Evolutionary conservation across 495 filamentous ascomycete genomes (phyloP), one percentile per base, ranked within the genome.

Genomic region (Penicillium desertorum): DNA sequence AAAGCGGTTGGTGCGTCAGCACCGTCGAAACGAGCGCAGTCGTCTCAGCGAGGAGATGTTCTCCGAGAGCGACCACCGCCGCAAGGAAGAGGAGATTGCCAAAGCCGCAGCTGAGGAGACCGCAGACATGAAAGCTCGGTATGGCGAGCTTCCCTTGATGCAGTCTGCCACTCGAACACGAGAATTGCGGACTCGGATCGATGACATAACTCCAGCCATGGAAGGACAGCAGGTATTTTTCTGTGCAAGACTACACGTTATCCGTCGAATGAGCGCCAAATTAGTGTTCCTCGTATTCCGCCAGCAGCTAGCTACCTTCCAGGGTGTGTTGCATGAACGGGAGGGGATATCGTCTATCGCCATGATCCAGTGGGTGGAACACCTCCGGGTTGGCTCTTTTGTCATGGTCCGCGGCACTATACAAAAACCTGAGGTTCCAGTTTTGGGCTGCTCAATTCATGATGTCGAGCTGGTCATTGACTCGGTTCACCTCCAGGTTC

Each of bases 261-360:
- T 90, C 3, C 83, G 93, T 53, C 87, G 88, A 51, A 87, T 96
- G 79, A 90, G 91, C 60, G 83, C 90, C 61, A 93, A 96, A 72
- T 85, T 98, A 71, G 88, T 85, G 57, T 96, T 96, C 72, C 76
- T 96, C 61, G 88, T 94, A 62, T 86, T 98, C 59, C 85, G 92
- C 46, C 88, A 96, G 76, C 86, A 89, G 67, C 79, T 86, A 34
- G 79, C 76, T 57, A 86, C 89, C 4, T 86, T 96, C 51, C 91
- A 96, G 74, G 92, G 86, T 57, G 80, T 89, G 42, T 70, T 86
- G 59, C 83, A 88, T 34, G 80, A 82, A 52, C 58, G 61, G 60
- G 45, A 81, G 71, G 71, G 83, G 66, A 65, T 79, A 59, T 77
- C 77, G 39, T 81, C 77, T 59, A 76, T 66, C 66, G 85, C 66